Base-by-base conservation (phyloP, 306 rosid genomes). In the Castanopsis chinensis region DNA sequence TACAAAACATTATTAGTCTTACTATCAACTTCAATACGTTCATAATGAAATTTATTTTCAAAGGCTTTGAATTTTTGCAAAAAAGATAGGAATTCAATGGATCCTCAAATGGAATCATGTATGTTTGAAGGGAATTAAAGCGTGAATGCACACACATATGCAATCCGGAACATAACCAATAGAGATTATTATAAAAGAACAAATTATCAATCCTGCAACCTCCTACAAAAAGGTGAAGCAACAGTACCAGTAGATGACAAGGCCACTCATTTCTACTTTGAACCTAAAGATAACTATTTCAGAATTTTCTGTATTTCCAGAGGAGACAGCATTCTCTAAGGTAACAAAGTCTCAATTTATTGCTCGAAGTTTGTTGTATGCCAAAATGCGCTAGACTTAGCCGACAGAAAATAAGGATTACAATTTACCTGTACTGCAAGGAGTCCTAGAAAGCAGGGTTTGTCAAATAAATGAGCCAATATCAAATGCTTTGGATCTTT, bases 391-490 rank as follows among this genome's bases (percentile, higher is more conserved):
- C 17, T 15, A 68, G 14, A 77, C 5, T 28, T 13, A 59, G 18
- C 27, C 32, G 37, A 70, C 21, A 20, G 17, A 71, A 78, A 69
- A 53, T 14, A 49, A 45, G 28, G 79, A 45, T 57, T 88, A n/a
- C n/a, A n/a, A n/a, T n/a, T n/a, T n/a, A 94, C 98, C 95, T 94
- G 86, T 23, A 94, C 84, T 35, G 98, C 97, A 79, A 94, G 95
- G 76, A 90, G 3, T 65, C 98, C 98, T 43, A 92, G 81, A 83
- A 94, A 94, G 85, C 97, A 94, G 3, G 98, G 98, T 73, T 94
- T 94, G 84, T 92, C 97, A 37, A 92, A 94, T 54, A 94, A 91
- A 83, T 92, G 94, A 56, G 98, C 98, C 83, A 94, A 82, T 76
- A 88, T 5, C 56, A 90, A 80, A 83, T 94, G 94, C 91, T 87